Conservation (phyloP, 768 basidiomycete genomes). For the Termitomyces sp. region DNA sequence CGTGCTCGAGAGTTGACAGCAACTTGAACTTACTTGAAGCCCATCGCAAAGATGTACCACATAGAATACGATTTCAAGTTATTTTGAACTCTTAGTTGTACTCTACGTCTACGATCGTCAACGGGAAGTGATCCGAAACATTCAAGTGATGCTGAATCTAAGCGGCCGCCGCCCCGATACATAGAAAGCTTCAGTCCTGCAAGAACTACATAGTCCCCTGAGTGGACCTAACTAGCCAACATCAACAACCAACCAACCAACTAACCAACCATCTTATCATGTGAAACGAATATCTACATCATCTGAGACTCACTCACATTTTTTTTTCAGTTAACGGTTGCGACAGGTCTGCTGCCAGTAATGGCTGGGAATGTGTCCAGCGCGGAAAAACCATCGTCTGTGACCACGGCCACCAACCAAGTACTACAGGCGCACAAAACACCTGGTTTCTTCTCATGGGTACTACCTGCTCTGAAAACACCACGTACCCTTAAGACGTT, state of each 20-base stretch:
- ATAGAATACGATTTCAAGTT: too few species aligned
- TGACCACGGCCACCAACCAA: background rate
- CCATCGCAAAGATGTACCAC: too few species aligned
- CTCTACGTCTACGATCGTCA: too few species aligned
- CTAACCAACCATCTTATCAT: too few species aligned
- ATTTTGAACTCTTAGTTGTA: too few species aligned
- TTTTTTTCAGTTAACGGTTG: background rate
- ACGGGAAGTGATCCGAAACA: background rate
- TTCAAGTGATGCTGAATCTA: background rate
- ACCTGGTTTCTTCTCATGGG: slow-evolving; percentile 25
- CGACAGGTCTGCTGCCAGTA: background rate
- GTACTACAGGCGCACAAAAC: background rate
- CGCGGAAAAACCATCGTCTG: slow-evolving; percentile 1
- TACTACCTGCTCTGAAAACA: slow-evolving; percentile 25
- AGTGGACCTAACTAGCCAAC: too few species aligned
- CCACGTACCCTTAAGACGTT: slow-evolving; percentile 33
- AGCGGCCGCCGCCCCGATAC: background rate
- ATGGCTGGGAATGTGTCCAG: slow-evolving; percentile 7
- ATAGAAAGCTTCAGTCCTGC: background rate
- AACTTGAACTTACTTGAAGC: too few species aligned
- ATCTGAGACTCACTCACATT: background rate
- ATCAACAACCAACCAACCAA: too few species aligned
- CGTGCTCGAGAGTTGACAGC: too few species aligned
- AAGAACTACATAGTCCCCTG: too few species aligned
- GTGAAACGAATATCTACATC: background rate